These are phyloP conservation scores for Centaurea solstitialis DNA, from an alignment of 129 eudicot species.

Conservation along the genomic window DNA sequence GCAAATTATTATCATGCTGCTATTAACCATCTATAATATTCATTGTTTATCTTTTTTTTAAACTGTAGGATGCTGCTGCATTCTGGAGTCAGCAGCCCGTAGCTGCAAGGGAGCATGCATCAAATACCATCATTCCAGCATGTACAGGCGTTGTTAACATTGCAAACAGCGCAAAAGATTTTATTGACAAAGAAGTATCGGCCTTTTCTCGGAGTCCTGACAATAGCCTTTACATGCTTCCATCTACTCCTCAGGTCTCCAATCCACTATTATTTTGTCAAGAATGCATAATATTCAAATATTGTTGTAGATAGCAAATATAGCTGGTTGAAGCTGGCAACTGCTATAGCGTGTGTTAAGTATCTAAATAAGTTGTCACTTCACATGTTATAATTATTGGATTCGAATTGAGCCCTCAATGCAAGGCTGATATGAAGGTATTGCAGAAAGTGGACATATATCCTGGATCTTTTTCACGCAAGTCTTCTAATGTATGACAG, in stretches of 20 bases:
- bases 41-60: neutral
- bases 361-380: neutral
- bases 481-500: neutral
- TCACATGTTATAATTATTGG: neutral
- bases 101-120: conserved; percentile 83
- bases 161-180: conserved; percentile 65
- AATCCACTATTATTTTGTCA: neutral
- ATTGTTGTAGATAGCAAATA: neutral
- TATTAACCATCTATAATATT: neutral
- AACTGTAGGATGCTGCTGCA: conserved; percentile 70
- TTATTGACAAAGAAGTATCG: conserved; percentile 73
- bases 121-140: conserved; percentile 85
- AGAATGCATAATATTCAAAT: neutral
- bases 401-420: neutral
- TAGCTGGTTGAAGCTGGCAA: neutral
- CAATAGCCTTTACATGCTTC: conserved; percentile 91
- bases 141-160: conserved; percentile 54
- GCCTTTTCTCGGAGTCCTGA: conserved; percentile 78
- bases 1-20: neutral
- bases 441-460: neutral
- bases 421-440: neutral
- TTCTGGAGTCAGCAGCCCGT: conserved; percentile 94
- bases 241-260: conserved; percentile 85
- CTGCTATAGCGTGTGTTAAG: neutral
- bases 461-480: neutral